These are phyloP conservation scores for Apophysomyces elegans DNA, from an alignment of 371 early-diverging fungal species.

Conservation along the genomic window DNA sequence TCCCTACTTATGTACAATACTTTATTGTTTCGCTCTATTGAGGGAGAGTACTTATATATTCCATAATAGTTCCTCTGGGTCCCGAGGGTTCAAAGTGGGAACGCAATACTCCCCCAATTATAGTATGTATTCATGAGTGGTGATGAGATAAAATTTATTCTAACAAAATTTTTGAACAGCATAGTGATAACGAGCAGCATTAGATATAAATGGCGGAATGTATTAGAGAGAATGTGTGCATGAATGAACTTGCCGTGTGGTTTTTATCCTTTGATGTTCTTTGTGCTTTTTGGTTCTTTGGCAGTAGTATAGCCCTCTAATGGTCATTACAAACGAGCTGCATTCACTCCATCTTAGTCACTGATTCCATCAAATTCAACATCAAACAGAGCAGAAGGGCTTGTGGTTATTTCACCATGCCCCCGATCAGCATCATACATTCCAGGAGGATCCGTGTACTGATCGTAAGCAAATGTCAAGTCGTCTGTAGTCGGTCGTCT, in stretches of 20 bases:
- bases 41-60: not conserved
- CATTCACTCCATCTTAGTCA: not conserved
- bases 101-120: conserved; percentile 73
- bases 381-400: not conserved
- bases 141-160: no score
- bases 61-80: conserved; percentile 64
- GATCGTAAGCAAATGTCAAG: not conserved
- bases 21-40: not conserved
- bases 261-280: not conserved
- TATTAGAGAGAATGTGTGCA: not conserved
- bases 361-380: conserved; percentile 3
- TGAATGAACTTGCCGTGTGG: not conserved
- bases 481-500: not conserved
- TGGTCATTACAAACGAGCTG: no score
- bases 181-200: not conserved
- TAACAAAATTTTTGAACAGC: not conserved
- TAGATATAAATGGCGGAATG: not conserved
- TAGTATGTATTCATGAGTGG: conserved; percentile 17
- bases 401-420: not conserved
- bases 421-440: not conserved
- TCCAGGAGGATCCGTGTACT: conserved; percentile 2
- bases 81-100: conserved; percentile 89
- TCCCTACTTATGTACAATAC: conserved; percentile 69
- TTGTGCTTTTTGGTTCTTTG: not conserved
- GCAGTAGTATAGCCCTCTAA: not conserved